These are phyloP conservation scores for Saccharomycopsis microspora DNA, from an alignment of 805 yeast genomes.

Conservation along the genomic window DNA sequence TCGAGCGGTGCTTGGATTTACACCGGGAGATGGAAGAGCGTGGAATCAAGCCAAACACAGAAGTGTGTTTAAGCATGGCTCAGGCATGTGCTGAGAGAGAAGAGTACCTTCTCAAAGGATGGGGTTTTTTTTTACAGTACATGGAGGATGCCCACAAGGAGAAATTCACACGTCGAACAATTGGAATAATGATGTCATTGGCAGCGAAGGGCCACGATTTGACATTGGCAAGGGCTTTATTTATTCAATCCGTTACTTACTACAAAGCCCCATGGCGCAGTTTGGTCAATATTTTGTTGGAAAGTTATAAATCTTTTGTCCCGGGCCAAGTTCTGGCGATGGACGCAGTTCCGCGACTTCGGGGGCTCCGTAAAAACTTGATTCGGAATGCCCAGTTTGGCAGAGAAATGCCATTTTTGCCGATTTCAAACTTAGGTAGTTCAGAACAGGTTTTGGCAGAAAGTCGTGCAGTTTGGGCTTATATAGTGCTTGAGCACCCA, in stretches of 20 bases:
- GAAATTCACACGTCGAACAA: conserved; percentile 28
- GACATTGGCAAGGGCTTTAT: conserved; percentile 57
- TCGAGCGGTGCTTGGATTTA: conserved; percentile 68
- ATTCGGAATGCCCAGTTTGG: conserved; percentile 27
- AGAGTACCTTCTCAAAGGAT: conserved; percentile 44
- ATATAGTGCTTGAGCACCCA: conserved; percentile 34
- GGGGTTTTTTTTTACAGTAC: conserved; percentile 68
- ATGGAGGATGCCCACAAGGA: conserved; percentile 26
- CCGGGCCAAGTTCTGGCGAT: conserved; percentile 20
- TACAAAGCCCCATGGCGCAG: conserved; percentile 8
- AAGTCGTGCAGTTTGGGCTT: conserved; percentile 66
- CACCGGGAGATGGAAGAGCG: conserved; percentile 52
- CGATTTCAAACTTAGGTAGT: conserved; percentile 33
- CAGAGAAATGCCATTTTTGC: conserved; percentile 64
- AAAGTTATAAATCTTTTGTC: conserved; percentile 11
- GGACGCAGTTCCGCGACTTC: conserved; percentile 34
- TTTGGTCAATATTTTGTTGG: conserved; percentile 12
- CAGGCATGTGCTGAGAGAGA: conserved; percentile 52
- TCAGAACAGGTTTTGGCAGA: conserved; percentile 49
- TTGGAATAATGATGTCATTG: conserved; percentile 61
- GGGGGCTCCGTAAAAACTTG: conserved; percentile 33
- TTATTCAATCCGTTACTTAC: conserved; percentile 20
- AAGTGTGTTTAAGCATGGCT: conserved; percentile 46
- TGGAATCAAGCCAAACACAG: conserved; percentile 28
- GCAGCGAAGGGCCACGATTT: conserved; percentile 45